Percentiles rank a stretch among this genome's conserved stretches.
Evolutionary conservation across 805 yeast species (phyloP).

Genomic region (Tetrapisispora pingtungensis): DNA sequence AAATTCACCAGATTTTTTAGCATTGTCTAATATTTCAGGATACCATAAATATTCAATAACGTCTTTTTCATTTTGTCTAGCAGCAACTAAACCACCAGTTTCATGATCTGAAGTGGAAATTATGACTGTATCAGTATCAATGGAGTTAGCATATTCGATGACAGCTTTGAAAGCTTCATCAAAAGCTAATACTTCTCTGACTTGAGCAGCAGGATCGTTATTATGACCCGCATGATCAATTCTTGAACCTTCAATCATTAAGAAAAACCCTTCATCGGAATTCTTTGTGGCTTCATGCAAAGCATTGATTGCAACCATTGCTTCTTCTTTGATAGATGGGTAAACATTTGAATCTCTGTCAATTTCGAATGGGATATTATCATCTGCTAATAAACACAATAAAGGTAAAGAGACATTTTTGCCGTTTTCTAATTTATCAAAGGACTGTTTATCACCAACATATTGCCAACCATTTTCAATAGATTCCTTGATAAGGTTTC

Average conservation of each 20-base stretch:
- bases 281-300: slow-evolving; percentile 57
- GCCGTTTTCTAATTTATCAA: slow-evolving; percentile 50
- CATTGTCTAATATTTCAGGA: slow-evolving; percentile 64
- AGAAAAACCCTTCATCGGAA: slow-evolving; percentile 75
- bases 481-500: slow-evolving; percentile 61
- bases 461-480: slow-evolving; percentile 44
- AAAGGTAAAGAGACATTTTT: slow-evolving; percentile 63
- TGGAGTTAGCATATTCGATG: slow-evolving; percentile 51
- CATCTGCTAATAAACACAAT: slow-evolving; percentile 62
- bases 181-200: slow-evolving; percentile 79
- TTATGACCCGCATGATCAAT: slow-evolving; percentile 94
- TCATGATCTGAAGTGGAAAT: slow-evolving; percentile 89
- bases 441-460: slow-evolving; percentile 48
- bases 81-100: slow-evolving; percentile 88
- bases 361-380: slow-evolving; percentile 75
- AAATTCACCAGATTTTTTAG: slow-evolving; percentile 70
- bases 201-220: slow-evolving; percentile 92
- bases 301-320: slow-evolving; percentile 61
- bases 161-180: slow-evolving; percentile 75
- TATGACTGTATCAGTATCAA: slow-evolving; percentile 68
- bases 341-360: slow-evolving; percentile 53
- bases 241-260: slow-evolving; percentile 83
- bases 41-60: slow-evolving; percentile 88
- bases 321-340: slow-evolving; percentile 76
- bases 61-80: slow-evolving; percentile 55